phyloP scores from a whole-genome alignment of 2,329 filamentous ascomycete genomes.

The Penicillium sp. region DNA sequence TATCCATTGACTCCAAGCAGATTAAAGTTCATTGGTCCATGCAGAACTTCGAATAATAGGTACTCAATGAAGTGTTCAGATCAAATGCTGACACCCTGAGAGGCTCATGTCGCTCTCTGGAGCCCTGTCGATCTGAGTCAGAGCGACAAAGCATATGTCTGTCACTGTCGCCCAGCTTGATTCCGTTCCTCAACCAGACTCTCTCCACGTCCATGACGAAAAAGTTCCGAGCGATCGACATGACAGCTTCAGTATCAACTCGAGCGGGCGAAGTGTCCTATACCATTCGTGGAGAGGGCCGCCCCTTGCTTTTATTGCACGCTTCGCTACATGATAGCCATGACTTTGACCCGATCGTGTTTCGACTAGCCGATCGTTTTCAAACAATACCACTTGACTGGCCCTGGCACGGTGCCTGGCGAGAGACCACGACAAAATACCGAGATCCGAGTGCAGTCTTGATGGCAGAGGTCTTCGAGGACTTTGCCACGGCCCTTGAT shows the following conservation, averaged over 20 bases:
- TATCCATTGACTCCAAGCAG: not conserved
- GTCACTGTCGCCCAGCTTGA: not conserved
- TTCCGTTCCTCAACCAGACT: not conserved
- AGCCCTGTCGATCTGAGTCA: no score
- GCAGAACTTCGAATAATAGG: not conserved
- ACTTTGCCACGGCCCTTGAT: conserved; percentile 16
- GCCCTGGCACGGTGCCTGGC: not conserved
- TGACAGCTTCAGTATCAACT: not conserved
- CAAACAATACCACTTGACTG: not conserved
- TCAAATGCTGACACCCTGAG: not conserved
- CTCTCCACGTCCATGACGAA: not conserved
- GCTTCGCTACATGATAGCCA: not conserved
- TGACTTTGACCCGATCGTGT: not conserved
- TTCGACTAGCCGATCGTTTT: not conserved
- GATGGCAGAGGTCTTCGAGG: not conserved
- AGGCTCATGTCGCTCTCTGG: not conserved
- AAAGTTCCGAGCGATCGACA: not conserved
- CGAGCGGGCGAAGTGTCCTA: not conserved
- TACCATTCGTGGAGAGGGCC: not conserved
- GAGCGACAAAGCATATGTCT: not conserved
- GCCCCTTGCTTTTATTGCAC: not conserved
- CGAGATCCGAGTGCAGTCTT: not conserved
- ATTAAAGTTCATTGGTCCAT: not conserved
- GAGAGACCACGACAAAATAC: not conserved
- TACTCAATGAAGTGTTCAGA: not conserved